phyloP scores from a whole-genome alignment of 768 basidiomycete species.

The Macrolepiota albuminosa region DNA sequence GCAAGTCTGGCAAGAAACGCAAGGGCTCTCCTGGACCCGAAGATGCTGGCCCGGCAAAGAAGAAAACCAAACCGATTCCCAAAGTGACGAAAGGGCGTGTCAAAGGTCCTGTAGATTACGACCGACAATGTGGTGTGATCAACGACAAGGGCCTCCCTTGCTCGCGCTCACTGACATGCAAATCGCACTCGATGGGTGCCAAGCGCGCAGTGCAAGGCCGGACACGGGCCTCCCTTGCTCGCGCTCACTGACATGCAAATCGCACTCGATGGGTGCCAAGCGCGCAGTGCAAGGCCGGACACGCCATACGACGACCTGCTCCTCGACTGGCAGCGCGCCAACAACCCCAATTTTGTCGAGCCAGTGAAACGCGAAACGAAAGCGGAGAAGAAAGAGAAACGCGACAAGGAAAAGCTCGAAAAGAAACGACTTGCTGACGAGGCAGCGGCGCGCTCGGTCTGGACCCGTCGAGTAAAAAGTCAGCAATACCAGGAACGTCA shows the following conservation, averaged over 20 bases:
- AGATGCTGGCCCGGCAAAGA: constrained; percentile 70
- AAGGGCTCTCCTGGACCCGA: constrained; percentile 71
- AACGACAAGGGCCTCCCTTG: constrained; percentile 93
- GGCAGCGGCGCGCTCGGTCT: constrained; percentile 54
- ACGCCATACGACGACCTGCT: constrained; percentile 78
- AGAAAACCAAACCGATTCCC: constrained; percentile 65
- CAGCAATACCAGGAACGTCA: constrained; percentile 28
- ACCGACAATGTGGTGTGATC: constrained; percentile 94
- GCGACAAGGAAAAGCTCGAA: constrained; percentile 76
- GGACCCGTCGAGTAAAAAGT: constrained; percentile 45
- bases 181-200: constrained; percentile 95
- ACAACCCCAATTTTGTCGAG: constrained; percentile 86
- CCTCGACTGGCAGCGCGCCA: constrained; percentile 85
- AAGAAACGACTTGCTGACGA: constrained; percentile 73
- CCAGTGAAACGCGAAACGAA: constrained; percentile 85
- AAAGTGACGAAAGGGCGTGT: constrained; percentile 75
- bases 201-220: constrained; percentile 91
- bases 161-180: constrained; percentile 94
- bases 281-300: constrained; percentile 87
- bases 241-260: constrained; percentile 95
- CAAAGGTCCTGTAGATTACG: constrained; percentile 85
- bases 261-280: constrained; percentile 96
- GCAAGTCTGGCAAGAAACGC: constrained; percentile 56
- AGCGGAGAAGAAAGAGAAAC: constrained; percentile 82
- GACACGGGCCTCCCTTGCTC: constrained; percentile 79